A percentile compares a stretch with the other conserved stretches of the same genome.
phyloP scores from a whole-genome alignment of 371 early-diverging fungal species.

The Syncephalastrum racemosum region DNA sequence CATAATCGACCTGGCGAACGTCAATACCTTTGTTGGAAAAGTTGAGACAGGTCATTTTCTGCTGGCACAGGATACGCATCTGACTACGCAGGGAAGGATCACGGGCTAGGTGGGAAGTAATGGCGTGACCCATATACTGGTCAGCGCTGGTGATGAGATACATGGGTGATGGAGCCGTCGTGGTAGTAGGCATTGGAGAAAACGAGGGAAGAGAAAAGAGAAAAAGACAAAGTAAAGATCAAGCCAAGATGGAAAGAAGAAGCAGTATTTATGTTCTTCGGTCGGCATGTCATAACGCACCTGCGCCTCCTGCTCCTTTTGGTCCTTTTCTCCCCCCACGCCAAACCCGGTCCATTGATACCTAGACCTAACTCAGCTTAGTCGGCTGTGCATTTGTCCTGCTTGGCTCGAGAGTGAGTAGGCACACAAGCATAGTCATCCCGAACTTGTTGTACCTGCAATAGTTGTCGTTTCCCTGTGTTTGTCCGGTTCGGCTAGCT shows the following conservation, averaged over 20 bases:
- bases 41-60: slow-evolving; percentile 25
- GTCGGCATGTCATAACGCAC: background rate
- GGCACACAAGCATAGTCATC: background rate
- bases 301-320: too few relatives aligned
- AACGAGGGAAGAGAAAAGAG: slow-evolving; percentile 7
- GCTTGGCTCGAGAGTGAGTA: too few relatives aligned
- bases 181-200: background rate
- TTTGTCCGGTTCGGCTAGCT: slow-evolving; percentile 12
- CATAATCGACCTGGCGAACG: slow-evolving; percentile 32
- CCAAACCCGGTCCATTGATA: too few relatives aligned
- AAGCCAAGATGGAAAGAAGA: slow-evolving; percentile 3
- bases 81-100: slow-evolving; percentile 21
- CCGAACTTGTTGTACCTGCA: slow-evolving; percentile 4
- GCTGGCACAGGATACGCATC: slow-evolving; percentile 33
- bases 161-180: slow-evolving; percentile 14
- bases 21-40: slow-evolving; percentile 35
- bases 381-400: too few relatives aligned
- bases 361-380: too few relatives aligned
- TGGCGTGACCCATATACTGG: slow-evolving; percentile 39
- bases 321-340: too few relatives aligned
- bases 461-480: slow-evolving; percentile 8
- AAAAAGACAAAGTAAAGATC: slow-evolving; percentile 6
- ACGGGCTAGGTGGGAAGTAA: slow-evolving; percentile 40
- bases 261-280: slow-evolving; percentile 9
- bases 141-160: slow-evolving; percentile 43